phyloP scores from a whole-genome alignment of 2,329 filamentous ascomycete genomes.

The Fusarium denticulatum region DNA sequence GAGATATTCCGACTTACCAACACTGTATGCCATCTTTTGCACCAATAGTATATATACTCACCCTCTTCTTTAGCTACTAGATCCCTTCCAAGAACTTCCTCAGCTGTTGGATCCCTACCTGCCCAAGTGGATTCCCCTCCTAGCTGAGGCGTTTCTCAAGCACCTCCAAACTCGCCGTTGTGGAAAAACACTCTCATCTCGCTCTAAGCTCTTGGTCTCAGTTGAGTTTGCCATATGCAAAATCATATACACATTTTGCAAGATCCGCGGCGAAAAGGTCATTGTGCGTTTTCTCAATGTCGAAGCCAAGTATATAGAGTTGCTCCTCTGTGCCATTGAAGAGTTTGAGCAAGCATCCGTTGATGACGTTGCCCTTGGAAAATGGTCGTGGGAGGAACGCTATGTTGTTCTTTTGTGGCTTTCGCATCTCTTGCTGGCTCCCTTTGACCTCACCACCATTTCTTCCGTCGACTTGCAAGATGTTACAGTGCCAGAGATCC shows the following conservation, averaged over 20 bases:
- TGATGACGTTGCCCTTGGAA: slow-evolving; percentile 23
- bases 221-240: slow-evolving; percentile 78
- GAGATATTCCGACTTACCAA: slow-evolving; percentile 61
- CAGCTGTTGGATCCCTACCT: slow-evolving; percentile 91
- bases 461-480: slow-evolving; percentile 69
- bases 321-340: slow-evolving; percentile 80
- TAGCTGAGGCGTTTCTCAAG: slow-evolving; percentile 80
- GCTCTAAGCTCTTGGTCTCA: slow-evolving; percentile 58
- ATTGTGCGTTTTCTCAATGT: slow-evolving; percentile 91
- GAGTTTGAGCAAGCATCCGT: slow-evolving; percentile 54
- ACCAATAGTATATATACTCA: not conserved
- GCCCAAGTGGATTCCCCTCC: slow-evolving; percentile 75
- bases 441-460: slow-evolving; percentile 90
- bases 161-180: slow-evolving; percentile 63
- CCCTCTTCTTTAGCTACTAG: slow-evolving; percentile 63
- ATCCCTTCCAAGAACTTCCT: slow-evolving; percentile 94
- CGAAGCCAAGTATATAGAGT: slow-evolving; percentile 85
- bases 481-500: slow-evolving; percentile 53
- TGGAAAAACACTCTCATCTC: slow-evolving; percentile 49
- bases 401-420: slow-evolving; percentile 92
- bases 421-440: slow-evolving; percentile 82
- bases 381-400: slow-evolving; percentile 84
- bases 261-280: slow-evolving; percentile 92
- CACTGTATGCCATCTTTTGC: slow-evolving; percentile 48
- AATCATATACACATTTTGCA: slow-evolving; percentile 90